Conservation (phyloP, 2,329 filamentous ascomycete genomes). For the Dryadomyces sulphureus region DNA sequence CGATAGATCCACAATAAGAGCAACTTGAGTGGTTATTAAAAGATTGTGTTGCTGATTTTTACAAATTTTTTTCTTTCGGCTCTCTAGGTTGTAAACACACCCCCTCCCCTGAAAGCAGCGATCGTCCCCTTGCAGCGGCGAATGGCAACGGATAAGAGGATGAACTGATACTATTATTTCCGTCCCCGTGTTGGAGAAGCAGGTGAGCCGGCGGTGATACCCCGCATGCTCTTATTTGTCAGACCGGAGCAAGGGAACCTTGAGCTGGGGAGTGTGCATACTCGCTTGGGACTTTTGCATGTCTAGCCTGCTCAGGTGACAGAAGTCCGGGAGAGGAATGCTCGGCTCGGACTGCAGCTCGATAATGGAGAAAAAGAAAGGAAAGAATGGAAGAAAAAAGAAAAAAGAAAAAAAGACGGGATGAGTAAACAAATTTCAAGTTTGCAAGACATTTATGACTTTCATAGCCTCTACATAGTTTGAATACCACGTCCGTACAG, state of each 20-base stretch:
- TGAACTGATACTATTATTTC: no score
- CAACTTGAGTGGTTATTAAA: not conserved
- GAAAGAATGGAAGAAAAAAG: not conserved
- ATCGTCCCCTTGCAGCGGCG: not conserved
- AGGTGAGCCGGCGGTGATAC: not conserved
- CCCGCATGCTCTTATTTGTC: not conserved
- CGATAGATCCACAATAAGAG: constrained; percentile 8
- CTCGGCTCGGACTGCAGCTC: no score
- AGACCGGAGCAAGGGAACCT: not conserved
- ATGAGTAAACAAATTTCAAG: not conserved
- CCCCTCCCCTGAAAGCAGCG: not conserved
- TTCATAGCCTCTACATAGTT: not conserved
- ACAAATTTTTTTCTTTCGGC: constrained; percentile 1
- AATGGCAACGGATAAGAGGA: not conserved
- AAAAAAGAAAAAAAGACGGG: not conserved
- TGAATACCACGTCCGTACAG: not conserved
- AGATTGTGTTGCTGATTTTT: constrained; percentile 15
- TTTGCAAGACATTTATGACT: no score
- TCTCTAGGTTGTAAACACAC: constrained; percentile 17
- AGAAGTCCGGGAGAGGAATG: not conserved
- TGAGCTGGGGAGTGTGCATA: not conserved
- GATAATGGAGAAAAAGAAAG: not conserved
- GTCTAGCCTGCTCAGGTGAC: not conserved
- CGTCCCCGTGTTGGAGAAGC: not conserved
- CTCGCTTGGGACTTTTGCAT: not conserved